Evolutionary conservation across 768 basidiomycete genomes (phyloP).

Genomic region (Collybia mongolica): DNA sequence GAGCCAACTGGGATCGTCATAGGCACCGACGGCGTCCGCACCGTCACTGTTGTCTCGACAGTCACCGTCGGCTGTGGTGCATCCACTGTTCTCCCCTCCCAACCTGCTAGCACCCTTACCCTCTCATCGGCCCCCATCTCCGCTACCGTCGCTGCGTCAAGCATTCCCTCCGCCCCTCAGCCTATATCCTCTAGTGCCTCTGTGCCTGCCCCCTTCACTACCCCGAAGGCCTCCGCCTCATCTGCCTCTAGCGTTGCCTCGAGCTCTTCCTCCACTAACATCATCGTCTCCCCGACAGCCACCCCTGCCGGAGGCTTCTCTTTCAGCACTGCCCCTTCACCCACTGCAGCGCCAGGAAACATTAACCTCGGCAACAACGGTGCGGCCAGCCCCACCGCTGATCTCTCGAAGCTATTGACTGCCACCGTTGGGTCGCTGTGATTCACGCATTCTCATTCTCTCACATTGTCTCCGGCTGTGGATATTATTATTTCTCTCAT

Average conservation of each 20-base stretch:
- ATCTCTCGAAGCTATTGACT: slow-evolving; percentile 16
- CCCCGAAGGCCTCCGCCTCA: no score
- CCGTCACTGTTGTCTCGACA: slow-evolving; percentile 32
- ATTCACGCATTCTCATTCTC: background rate
- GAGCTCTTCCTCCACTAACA: slow-evolving; percentile 1
- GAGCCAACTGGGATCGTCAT: slow-evolving; percentile 19
- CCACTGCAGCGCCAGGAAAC: slow-evolving; percentile 8
- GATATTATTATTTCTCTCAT: no score
- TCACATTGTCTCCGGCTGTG: no score
- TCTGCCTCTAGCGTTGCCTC: background rate
- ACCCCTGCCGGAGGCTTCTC: slow-evolving; percentile 5
- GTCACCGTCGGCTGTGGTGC: slow-evolving; percentile 25
- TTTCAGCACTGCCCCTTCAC: slow-evolving; percentile 7
- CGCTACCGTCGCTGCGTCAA: background rate
- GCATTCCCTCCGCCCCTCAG: slow-evolving; percentile 6
- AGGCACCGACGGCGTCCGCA: slow-evolving; percentile 31
- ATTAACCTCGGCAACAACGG: slow-evolving; percentile 8
- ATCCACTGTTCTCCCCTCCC: background rate
- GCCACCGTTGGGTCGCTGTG: slow-evolving; percentile 7
- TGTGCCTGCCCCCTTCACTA: no score
- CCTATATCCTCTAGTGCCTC: slow-evolving; percentile 4
- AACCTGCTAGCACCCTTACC: slow-evolving; percentile 10
- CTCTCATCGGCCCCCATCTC: slow-evolving; percentile 1
- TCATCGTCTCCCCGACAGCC: background rate
- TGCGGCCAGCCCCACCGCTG: slow-evolving; percentile 5